A percentile compares a stretch with the other conserved stretches of the same genome.
These are phyloP conservation scores for Aureobasidium sp. DNA, from an alignment of 2,329 filamentous ascomycete genomes.

Conservation along the genomic window DNA sequence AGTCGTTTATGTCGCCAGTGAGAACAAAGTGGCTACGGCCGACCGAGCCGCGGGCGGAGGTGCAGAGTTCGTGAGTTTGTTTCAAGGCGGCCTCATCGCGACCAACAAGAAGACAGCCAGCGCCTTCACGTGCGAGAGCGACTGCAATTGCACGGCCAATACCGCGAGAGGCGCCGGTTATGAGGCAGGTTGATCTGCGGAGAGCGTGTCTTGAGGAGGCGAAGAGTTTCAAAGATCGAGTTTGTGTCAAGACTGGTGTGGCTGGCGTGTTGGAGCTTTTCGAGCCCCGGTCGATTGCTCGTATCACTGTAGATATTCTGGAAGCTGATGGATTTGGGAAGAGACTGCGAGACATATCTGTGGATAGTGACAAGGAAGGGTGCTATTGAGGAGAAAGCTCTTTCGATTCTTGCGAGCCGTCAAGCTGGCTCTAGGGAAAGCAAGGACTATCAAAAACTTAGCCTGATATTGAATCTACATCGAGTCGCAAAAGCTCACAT, in stretches of 20 bases:
- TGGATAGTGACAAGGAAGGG: no score
- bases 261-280: no score
- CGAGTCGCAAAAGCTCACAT: not conserved
- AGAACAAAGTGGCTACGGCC: conserved; percentile 2
- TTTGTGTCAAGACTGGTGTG: not conserved
- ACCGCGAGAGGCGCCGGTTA: conserved; percentile 45
- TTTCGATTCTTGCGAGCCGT: not conserved
- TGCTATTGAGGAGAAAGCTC: not conserved
- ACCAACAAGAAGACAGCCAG: conserved; percentile 21
- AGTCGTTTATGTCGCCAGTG: conserved; percentile 14
- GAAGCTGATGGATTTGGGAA: not conserved
- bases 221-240: not conserved
- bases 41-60: not conserved
- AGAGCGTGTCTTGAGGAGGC: conserved; percentile 13
- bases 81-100: conserved; percentile 13
- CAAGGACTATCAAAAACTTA: not conserved
- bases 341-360: not conserved
- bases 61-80: not conserved
- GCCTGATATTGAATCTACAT: not conserved
- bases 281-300: no score
- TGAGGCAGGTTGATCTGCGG: conserved; percentile 27
- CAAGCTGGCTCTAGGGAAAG: no score
- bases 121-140: conserved; percentile 42
- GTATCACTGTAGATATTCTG: not conserved
- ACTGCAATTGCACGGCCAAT: conserved; percentile 44